Evolutionary conservation across 2,329 filamentous ascomycete species (phyloP).

Genomic region (Stachybotrys chartarum): DNA sequence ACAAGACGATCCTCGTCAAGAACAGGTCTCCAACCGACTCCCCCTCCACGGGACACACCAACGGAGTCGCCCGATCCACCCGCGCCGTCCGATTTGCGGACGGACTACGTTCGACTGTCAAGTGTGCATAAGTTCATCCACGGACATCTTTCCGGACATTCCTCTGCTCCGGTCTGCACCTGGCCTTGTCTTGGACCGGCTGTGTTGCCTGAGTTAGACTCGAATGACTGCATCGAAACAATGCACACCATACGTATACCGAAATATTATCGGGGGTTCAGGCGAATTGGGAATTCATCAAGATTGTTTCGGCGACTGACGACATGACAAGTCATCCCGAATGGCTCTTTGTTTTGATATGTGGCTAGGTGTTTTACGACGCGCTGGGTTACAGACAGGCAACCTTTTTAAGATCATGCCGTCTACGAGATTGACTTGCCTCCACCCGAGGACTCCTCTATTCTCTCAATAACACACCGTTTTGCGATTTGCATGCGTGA

Average conservation of each 20-base stretch:
- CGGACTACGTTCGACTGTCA: constrained; percentile 26
- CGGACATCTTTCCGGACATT: not conserved
- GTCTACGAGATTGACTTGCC: not conserved
- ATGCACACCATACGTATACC: not conserved
- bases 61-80: constrained; percentile 10
- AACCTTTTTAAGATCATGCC: not conserved
- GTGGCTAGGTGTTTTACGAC: not conserved
- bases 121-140: constrained; percentile 24
- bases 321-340: not conserved
- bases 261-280: not conserved
- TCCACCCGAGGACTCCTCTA: not conserved
- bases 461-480: not conserved
- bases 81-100: constrained; percentile 36
- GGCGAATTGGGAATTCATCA: not conserved
- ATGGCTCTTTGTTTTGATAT: not conserved
- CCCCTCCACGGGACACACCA: constrained; percentile 25
- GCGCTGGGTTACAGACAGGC: not conserved
- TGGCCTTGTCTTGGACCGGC: not conserved
- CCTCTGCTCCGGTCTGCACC: not conserved
- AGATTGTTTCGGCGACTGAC: not conserved
- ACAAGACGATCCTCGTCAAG: constrained; percentile 37
- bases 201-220: not conserved
- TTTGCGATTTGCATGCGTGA: not conserved
- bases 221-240: not conserved
- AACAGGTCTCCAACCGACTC: constrained; percentile 28